Conservation (phyloP, 306 rosid genomes). For the Rubus parviflorus region DNA sequence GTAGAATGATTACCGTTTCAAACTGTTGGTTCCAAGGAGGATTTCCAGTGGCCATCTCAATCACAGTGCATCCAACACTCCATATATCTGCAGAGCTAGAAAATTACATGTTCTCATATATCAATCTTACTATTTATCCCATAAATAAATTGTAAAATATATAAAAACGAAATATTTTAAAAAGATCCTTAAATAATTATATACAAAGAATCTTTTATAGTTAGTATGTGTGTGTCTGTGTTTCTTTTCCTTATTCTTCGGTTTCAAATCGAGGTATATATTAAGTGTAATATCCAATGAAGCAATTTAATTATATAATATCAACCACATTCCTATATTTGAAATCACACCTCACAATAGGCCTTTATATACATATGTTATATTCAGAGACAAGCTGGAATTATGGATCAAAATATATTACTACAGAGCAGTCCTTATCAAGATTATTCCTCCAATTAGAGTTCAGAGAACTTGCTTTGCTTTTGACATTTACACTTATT, state of each 20-base stretch:
- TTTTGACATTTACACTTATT: neutral
- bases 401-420: neutral
- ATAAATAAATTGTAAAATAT: neutral
- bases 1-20: constrained; percentile 65
- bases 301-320: too few species aligned
- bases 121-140: constrained; percentile 28
- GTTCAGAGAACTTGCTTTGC: neutral
- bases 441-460: neutral
- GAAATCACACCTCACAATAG: too few species aligned
- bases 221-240: neutral
- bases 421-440: neutral
- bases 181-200: neutral
- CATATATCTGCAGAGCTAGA: constrained; percentile 98
- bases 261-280: too few species aligned
- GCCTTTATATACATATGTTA: too few species aligned
- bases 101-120: constrained; percentile 21
- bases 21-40: constrained; percentile 99
- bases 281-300: too few species aligned
- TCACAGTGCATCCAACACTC: constrained; percentile 98
- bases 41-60: constrained; percentile 99
- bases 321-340: too few species aligned
- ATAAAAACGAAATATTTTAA: neutral
- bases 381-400: neutral
- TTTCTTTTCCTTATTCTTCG: too few species aligned
- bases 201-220: neutral